These are phyloP conservation scores for Pythium dissotocum DNA, from an alignment of 352 stramenopile species.

Conservation along the genomic window DNA sequence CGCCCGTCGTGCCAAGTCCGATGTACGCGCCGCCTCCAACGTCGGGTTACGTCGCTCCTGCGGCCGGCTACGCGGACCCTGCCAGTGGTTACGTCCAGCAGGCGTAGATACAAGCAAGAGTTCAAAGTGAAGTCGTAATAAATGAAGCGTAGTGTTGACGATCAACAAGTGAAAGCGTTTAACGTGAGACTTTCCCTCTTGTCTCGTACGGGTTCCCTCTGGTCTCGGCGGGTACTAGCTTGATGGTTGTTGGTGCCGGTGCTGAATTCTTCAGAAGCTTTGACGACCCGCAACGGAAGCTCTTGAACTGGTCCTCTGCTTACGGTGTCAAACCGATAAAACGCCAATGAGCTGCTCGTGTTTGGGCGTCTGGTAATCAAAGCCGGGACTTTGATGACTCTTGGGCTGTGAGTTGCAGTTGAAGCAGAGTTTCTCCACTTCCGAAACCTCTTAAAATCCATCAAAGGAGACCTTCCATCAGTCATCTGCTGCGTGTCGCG, in stretches of 20 bases:
- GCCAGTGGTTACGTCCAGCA: conserved; percentile 20
- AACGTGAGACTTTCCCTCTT: too few relatives aligned
- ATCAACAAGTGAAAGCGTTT: too few relatives aligned
- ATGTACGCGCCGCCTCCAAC: conserved; percentile 24
- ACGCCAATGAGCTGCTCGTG: not conserved
- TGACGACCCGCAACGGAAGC: too few relatives aligned
- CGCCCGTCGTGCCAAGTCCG: conserved; percentile 22
- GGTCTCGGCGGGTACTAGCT: too few relatives aligned
- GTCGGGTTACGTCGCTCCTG: conserved; percentile 21
- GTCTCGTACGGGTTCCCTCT: too few relatives aligned
- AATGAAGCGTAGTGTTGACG: not conserved
- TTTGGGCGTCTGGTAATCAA: not conserved
- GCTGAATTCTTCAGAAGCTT: too few relatives aligned
- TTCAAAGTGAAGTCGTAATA: not conserved
- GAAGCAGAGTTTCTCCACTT: not conserved
- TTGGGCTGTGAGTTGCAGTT: not conserved
- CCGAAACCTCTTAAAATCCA: not conserved
- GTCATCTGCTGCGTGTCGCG: not conserved
- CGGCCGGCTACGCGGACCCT: conserved; percentile 7
- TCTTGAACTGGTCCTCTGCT: not conserved
- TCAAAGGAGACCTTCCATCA: not conserved
- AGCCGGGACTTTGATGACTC: not conserved
- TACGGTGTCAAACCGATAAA: not conserved
- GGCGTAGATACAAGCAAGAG: not conserved
- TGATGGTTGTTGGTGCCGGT: too few relatives aligned